A percentile compares a stretch with the other conserved stretches of the same genome.
Evolutionary conservation across 257 asterid genomes (phyloP).

Genomic region (Thymus mandschuricus): DNA sequence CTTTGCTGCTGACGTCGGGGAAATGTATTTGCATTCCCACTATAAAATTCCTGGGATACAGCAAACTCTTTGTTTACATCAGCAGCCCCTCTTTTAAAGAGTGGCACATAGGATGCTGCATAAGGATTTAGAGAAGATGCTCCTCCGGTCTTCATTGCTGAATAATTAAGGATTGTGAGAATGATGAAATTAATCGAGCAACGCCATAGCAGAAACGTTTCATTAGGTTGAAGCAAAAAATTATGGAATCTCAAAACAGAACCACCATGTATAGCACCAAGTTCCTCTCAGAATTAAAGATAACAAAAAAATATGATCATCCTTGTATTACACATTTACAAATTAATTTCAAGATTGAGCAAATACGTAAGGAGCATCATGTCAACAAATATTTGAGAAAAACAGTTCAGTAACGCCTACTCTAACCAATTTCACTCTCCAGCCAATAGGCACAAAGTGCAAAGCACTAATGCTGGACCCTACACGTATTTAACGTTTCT

Average conservation of each 20-base stretch:
- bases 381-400: constrained; percentile 1
- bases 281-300: background rate
- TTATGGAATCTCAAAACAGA: background rate
- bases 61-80: constrained; percentile 40
- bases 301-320: background rate
- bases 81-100: constrained; percentile 55
- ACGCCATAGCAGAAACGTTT: background rate
- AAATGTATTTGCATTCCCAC: constrained; percentile 44
- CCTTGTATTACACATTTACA: background rate
- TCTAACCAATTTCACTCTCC: constrained; percentile 13
- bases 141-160: constrained; percentile 71
- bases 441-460: background rate
- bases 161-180: constrained; percentile 28
- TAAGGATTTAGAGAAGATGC: constrained; percentile 72
- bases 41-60: constrained; percentile 34
- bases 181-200: background rate
- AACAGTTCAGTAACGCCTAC: background rate
- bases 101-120: constrained; percentile 82
- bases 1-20: constrained; percentile 35
- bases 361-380: background rate
- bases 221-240: background rate
- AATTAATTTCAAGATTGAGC: background rate
- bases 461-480: constrained; percentile 17
- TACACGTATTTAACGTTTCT: background rate
- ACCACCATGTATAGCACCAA: background rate